These are phyloP conservation scores for Obba rivulosa DNA, from an alignment of 768 basidiomycete genomes.

Conservation along the genomic window DNA sequence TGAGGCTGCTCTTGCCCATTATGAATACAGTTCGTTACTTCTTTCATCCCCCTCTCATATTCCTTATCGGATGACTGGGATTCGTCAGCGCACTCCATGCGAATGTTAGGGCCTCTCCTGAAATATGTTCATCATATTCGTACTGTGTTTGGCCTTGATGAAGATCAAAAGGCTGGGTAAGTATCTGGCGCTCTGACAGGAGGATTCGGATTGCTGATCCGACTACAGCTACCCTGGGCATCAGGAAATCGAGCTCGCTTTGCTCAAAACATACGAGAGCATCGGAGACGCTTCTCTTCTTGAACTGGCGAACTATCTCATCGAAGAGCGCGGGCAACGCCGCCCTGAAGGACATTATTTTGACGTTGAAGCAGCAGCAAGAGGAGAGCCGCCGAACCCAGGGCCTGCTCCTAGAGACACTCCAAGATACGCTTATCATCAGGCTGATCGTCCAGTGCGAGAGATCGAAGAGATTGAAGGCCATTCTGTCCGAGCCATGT, in stretches of 20 bases:
- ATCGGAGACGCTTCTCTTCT: slow-evolving; percentile 4
- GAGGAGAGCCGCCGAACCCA: slow-evolving; percentile 11
- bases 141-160: slow-evolving; percentile 11
- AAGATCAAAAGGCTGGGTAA: slow-evolving; percentile 14
- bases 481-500: slow-evolving; percentile 16
- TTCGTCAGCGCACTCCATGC: slow-evolving; percentile 6
- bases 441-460: slow-evolving; percentile 12
- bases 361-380: slow-evolving; percentile 13
- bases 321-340: slow-evolving; percentile 14
- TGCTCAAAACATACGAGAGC: slow-evolving; percentile 12
- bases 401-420: slow-evolving; percentile 9
- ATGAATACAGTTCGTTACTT: slow-evolving; percentile 6
- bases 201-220: not conserved
- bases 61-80: no score
- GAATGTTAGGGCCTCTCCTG: slow-evolving; percentile 11
- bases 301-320: slow-evolving; percentile 14
- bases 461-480: slow-evolving; percentile 11
- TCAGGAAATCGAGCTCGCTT: slow-evolving; percentile 16
- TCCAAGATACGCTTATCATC: slow-evolving; percentile 11
- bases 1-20: slow-evolving; percentile 18
- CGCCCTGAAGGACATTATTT: slow-evolving; percentile 11
- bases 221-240: slow-evolving; percentile 16
- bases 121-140: slow-evolving; percentile 15
- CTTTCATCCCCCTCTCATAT: no score
- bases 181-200: not conserved